phyloP scores from a whole-genome alignment of 2,329 filamentous ascomycete species.

The Phialemoniopsis sp. region DNA sequence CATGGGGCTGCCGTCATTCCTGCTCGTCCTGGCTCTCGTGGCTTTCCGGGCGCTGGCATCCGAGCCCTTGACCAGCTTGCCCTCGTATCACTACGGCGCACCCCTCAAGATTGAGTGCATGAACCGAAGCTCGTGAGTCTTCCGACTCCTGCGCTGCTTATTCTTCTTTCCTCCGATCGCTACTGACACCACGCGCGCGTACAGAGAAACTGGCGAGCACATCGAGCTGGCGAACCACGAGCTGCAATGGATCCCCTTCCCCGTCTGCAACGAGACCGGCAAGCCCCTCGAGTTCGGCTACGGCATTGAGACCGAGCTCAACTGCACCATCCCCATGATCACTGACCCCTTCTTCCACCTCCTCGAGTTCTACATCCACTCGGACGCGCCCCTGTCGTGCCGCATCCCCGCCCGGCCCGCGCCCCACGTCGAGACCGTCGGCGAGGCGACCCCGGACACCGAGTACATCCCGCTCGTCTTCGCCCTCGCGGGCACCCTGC shows the following conservation, averaged over 20 bases:
- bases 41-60: constrained; percentile 7
- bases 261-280: constrained; percentile 81
- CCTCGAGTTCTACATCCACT: constrained; percentile 96
- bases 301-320: constrained; percentile 75
- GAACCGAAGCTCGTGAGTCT: constrained; percentile 67
- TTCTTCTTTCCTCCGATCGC: neutral
- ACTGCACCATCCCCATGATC: constrained; percentile 77
- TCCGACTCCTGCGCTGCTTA: neutral
- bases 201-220: constrained; percentile 83
- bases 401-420: constrained; percentile 77
- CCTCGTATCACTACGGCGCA: constrained; percentile 64
- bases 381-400: constrained; percentile 88
- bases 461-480: constrained; percentile 83
- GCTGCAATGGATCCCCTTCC: constrained; percentile 89
- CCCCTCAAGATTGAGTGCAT: constrained; percentile 68
- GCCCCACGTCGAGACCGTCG: constrained; percentile 48
- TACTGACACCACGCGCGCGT: neutral
- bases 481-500: constrained; percentile 82
- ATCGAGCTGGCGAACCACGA: constrained; percentile 77
- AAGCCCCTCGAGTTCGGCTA: constrained; percentile 82
- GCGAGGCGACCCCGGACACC: constrained; percentile 41
- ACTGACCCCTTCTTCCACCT: constrained; percentile 81
- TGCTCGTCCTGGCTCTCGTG: constrained; percentile 2
- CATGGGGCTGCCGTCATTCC: neutral
- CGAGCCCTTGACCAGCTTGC: constrained; percentile 37